phyloP scores from a whole-genome alignment of 805 yeast genomes.

The Metschnikowia noctiluminum region DNA sequence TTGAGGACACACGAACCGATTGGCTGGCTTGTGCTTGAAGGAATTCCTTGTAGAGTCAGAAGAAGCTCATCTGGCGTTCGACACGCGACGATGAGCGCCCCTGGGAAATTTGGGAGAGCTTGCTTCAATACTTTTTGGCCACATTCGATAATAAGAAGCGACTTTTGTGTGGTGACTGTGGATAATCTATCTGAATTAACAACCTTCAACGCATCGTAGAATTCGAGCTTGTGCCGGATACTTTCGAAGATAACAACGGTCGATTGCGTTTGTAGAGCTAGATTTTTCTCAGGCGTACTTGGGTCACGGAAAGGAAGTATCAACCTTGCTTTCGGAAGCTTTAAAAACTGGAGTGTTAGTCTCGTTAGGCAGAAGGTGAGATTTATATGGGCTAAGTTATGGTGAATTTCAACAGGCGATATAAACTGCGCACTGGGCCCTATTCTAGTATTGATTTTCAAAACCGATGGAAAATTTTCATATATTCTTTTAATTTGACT shows the following conservation, averaged over 20 bases:
- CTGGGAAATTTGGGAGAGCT: background rate
- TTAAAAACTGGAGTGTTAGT: constrained; percentile 9
- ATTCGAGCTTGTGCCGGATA: constrained; percentile 9
- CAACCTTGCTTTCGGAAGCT: background rate
- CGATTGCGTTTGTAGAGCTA: constrained; percentile 8
- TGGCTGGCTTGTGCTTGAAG: background rate
- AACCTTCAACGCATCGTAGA: constrained; percentile 9
- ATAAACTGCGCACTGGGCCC: no score
- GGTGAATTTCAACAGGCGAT: no score
- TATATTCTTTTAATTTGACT: no score
- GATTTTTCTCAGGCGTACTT: background rate
- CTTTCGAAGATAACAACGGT: constrained; percentile 12
- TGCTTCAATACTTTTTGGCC: constrained; percentile 3
- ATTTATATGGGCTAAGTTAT: no score
- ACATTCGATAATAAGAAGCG: constrained; percentile 7
- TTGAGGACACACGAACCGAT: constrained; percentile 12
- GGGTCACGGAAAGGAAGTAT: constrained; percentile 2
- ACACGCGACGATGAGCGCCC: constrained; percentile 1
- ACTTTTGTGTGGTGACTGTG: background rate
- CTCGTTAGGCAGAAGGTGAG: background rate
- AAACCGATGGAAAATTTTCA: no score
- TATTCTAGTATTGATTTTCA: no score
- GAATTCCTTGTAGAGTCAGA: constrained; percentile 2
- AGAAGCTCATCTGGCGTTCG: constrained; percentile 4
- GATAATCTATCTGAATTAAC: background rate